Evolutionary conservation across 495 filamentous ascomycete genomes (phyloP).

Genomic region (Penicillium goetzii): DNA sequence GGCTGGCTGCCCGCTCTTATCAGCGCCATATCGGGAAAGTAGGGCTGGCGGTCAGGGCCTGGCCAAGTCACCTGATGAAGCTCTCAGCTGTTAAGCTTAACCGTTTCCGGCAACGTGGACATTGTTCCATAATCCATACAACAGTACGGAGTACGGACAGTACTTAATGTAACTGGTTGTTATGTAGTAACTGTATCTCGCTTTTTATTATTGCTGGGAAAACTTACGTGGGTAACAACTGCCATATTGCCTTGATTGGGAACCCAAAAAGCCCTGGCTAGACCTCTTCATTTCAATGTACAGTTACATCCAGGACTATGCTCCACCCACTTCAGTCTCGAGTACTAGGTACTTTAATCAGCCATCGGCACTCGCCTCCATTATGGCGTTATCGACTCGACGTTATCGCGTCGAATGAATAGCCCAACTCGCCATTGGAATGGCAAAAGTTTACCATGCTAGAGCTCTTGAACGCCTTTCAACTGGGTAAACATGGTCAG

Average conservation of each 20-base stretch:
- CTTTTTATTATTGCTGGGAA: not conserved
- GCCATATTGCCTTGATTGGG: not conserved
- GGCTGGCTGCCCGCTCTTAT: constrained; percentile 27
- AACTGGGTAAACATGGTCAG: not conserved
- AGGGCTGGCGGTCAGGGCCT: constrained; percentile 28
- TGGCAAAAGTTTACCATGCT: not conserved
- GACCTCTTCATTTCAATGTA: not conserved
- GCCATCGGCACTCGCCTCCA: not conserved
- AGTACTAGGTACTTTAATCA: constrained; percentile 1
- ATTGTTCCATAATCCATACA: not conserved
- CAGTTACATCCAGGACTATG: constrained; percentile 6
- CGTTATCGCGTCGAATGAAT: not conserved
- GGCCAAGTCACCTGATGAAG: constrained; percentile 7
- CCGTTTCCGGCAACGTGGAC: constrained; percentile 7
- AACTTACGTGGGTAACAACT: not conserved
- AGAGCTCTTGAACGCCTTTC: not conserved
- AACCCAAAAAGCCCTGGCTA: not conserved
- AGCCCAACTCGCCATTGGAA: not conserved
- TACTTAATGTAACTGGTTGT: no score
- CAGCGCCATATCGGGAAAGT: constrained; percentile 28
- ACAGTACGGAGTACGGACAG: no score
- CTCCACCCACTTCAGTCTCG: not conserved
- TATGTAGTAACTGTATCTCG: not conserved
- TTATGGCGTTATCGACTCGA: constrained; percentile 10
- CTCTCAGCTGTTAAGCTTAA: not conserved